Base-by-base conservation (phyloP, 345 rosid species). In the Rhodamnia rubescens region DNA sequence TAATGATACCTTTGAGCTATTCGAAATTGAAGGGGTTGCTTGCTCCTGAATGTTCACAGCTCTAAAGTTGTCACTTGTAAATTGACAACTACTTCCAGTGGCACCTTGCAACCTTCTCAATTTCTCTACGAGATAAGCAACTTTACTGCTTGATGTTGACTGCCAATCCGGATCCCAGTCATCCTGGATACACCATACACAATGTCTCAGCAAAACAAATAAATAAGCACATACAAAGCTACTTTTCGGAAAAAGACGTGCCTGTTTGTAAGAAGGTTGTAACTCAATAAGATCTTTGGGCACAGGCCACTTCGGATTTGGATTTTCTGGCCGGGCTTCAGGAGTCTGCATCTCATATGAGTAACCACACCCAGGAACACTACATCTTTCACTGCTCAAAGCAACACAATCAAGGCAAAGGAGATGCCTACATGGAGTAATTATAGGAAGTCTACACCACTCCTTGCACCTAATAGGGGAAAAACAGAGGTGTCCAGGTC, bases 131-230 rank as follows among this genome's bases (percentile, higher is more conserved):
- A 97, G 94, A 86, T 97, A 96, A 87, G 95, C 85, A 81, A 96
- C 96, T 91, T 97, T 97, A 91, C 98, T 95, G 91, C 99, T 97
- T 47, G 98, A 91, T 51, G 99, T 97, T 80, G 97, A 96, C 85
- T 93, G 95, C 99, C 99, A 97, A 91, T 96, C 99, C 40, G 99
- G 96, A 91, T 96, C 86, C 99, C 99, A 97, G 86, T 93, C 93
- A 90, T 97, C 99, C 99, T 97, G 92, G 83, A 86, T 74, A 86
- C 55, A 87, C 32, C 85, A 88, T 29, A 78, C 53, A 27, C 85
- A 10, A 84, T 50, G 16, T 61, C 85, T 80, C 84, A 53, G 64
- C 74, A 85, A 29, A 85, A 57, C 59, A 86, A 57, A 21, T 78
- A 15, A 84, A 27, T 57, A 44, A 74, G 29, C 13, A 27, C 58